These are phyloP conservation scores for Ampelomyces quisqualis DNA, from an alignment of 2,329 filamentous ascomycete genomes.

Conservation along the genomic window DNA sequence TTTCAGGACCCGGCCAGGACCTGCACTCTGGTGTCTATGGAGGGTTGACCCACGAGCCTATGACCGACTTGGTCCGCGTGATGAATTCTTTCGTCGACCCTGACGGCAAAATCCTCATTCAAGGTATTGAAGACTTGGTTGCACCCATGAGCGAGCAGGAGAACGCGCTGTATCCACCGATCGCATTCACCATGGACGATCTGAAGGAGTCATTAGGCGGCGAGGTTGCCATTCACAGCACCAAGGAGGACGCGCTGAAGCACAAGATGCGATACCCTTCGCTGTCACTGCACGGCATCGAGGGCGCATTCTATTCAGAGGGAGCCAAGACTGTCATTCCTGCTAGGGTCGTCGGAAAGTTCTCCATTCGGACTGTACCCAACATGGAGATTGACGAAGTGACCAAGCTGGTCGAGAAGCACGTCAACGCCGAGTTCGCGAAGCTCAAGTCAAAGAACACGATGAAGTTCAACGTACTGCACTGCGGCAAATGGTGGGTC, in stretches of 20 bases:
- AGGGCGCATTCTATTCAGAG: constrained; percentile 89
- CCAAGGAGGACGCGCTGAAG: constrained; percentile 93
- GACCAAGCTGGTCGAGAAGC: constrained; percentile 79
- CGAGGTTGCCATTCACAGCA: constrained; percentile 79
- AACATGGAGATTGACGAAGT: constrained; percentile 94
- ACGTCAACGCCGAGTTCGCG: constrained; percentile 80
- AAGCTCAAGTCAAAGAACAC: constrained; percentile 92
- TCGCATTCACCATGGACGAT: constrained; percentile 95
- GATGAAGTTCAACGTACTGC: constrained; percentile 75
- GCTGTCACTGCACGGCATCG: constrained; percentile 88
- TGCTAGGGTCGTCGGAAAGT: constrained; percentile 96
- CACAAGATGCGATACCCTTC: constrained; percentile 94
- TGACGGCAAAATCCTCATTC: constrained; percentile 87
- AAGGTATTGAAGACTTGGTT: constrained; percentile 92
- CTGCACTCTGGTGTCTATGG: constrained; percentile 97
- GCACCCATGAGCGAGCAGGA: constrained; percentile 85
- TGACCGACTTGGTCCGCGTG: constrained; percentile 89
- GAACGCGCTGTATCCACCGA: constrained; percentile 80
- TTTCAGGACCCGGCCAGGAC: constrained; percentile 89
- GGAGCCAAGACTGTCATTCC: constrained; percentile 99
- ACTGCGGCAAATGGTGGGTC: constrained; percentile 98
- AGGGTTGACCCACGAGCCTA: constrained; percentile 93
- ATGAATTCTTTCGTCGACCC: constrained; percentile 84
- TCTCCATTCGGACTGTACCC: constrained; percentile 95
- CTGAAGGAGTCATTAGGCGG: constrained; percentile 89